phyloP scores from a whole-genome alignment of 116 monocot species.

The Phalaenopsis hybrid region DNA sequence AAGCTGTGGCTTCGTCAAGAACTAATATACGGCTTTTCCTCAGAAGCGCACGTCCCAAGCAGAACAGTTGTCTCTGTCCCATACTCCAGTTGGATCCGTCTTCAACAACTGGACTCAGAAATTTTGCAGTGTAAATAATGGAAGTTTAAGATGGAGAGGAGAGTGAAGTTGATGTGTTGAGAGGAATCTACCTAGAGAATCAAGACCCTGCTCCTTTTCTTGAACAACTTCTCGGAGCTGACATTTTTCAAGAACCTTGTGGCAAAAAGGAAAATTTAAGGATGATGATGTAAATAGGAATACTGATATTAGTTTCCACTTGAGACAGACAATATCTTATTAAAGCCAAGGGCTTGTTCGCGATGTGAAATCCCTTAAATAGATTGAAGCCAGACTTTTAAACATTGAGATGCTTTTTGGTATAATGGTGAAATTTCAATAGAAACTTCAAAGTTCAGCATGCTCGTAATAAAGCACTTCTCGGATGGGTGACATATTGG shows the following conservation, averaged over 20 bases:
- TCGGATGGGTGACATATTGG: too few relatives aligned
- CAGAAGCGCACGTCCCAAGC: constrained; percentile 68
- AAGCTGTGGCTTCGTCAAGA: constrained; percentile 92
- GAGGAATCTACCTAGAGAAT: constrained; percentile 52
- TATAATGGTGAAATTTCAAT: too few relatives aligned
- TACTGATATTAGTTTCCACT: background rate
- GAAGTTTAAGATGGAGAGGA: background rate
- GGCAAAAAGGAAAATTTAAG: background rate
- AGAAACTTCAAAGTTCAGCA: too few relatives aligned
- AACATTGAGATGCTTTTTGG: too few relatives aligned
- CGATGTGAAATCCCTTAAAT: too few relatives aligned
- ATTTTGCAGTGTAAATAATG: background rate
- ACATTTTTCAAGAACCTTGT: constrained; percentile 73
- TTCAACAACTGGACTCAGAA: constrained; percentile 33
- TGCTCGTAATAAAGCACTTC: too few relatives aligned
- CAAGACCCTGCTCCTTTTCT: constrained; percentile 55
- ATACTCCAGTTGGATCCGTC: constrained; percentile 92
- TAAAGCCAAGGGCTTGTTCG: background rate
- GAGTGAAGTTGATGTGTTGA: background rate
- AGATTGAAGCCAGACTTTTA: too few relatives aligned
- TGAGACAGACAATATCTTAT: background rate
- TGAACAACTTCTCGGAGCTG: constrained; percentile 62
- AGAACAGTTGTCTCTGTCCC: constrained; percentile 82
- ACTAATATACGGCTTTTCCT: constrained; percentile 70
- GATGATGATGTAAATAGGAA: background rate